Evolutionary conservation across 768 basidiomycete species (phyloP).

Genomic region (Xerocomus spinulosus): DNA sequence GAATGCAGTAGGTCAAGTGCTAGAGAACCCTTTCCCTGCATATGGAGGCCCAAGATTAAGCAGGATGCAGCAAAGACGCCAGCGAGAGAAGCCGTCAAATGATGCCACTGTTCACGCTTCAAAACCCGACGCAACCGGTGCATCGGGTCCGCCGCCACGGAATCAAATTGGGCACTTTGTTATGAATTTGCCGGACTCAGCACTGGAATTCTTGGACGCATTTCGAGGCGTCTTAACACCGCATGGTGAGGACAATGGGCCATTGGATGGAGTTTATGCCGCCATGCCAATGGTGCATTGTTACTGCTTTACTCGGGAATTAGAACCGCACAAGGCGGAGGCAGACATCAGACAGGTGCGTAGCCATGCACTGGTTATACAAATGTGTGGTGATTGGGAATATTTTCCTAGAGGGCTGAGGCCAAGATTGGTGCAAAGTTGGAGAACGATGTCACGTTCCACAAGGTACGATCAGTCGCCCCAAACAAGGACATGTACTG

Average conservation of each 20-base stretch:
- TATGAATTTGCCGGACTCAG: conserved; percentile 97
- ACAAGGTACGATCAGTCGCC: conserved; percentile 88
- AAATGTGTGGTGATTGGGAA: conserved; percentile 6
- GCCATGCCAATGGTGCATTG: conserved; percentile 90
- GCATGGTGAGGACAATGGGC: conserved; percentile 32
- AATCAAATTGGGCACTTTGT: conserved; percentile 77
- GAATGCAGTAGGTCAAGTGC: conserved; percentile 45
- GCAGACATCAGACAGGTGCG: conserved; percentile 78
- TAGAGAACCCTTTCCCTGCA: conserved; percentile 63
- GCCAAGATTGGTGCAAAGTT: conserved; percentile 55
- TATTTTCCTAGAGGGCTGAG: conserved; percentile 60
- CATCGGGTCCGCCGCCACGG: conserved; percentile 35
- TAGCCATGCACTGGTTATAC: conserved; percentile 8
- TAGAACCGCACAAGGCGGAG: conserved; percentile 62
- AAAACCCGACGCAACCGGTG: conserved; percentile 6
- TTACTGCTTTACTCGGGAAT: conserved; percentile 91
- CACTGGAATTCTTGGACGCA: conserved; percentile 84
- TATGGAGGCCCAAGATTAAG: conserved; percentile 42
- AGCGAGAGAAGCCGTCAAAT: conserved; percentile 26
- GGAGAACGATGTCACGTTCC: conserved; percentile 47
- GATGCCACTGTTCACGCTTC: background rate
- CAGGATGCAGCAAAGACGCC: conserved; percentile 35
- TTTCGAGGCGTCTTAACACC: conserved; percentile 68
- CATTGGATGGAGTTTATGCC: conserved; percentile 43
- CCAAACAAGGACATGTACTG: conserved; percentile 99